A percentile compares a stretch with the other conserved stretches of the same genome.
These are phyloP conservation scores for Xylona heveae DNA, from an alignment of 495 filamentous ascomycete species.

Conservation along the genomic window DNA sequence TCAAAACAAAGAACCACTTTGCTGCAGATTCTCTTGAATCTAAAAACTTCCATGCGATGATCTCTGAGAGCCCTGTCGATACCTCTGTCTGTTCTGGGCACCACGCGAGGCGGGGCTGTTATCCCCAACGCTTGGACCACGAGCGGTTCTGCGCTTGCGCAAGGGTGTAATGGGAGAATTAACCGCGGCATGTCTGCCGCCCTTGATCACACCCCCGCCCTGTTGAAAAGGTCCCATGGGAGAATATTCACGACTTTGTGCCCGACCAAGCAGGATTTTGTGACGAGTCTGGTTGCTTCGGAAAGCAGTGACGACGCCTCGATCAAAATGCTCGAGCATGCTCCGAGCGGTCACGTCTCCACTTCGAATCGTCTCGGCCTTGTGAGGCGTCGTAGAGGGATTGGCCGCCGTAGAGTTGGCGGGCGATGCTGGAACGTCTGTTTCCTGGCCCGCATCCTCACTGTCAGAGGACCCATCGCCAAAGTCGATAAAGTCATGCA, in stretches of 20 bases:
- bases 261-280: slow-evolving; percentile 40
- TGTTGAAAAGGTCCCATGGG: slow-evolving; percentile 22
- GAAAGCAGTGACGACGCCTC: slow-evolving; percentile 54
- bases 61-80: too few relatives aligned
- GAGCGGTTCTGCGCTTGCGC: slow-evolving; percentile 25
- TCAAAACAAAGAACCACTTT: too few relatives aligned
- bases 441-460: slow-evolving; percentile 20
- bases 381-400: slow-evolving; percentile 7
- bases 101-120: too few relatives aligned
- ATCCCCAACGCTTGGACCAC: not conserved
- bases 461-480: slow-evolving; percentile 37
- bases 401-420: slow-evolving; percentile 9
- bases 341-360: slow-evolving; percentile 23
- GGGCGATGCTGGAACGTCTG: slow-evolving; percentile 10
- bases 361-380: not conserved
- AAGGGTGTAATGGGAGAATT: slow-evolving; percentile 31
- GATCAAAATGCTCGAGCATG: slow-evolving; percentile 47
- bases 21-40: too few relatives aligned
- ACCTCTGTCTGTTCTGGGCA: too few relatives aligned
- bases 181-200: slow-evolving; percentile 28
- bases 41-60: too few relatives aligned
- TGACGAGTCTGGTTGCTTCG: slow-evolving; percentile 57
- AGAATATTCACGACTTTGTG: slow-evolving; percentile 20
- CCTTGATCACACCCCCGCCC: slow-evolving; percentile 24
- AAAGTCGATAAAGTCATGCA: slow-evolving; percentile 56